A percentile compares a stretch with the other conserved stretches of the same genome.
Evolutionary conservation across 768 basidiomycete species (phyloP).

Genomic region (Tylopilus vinaceipallidus): DNA sequence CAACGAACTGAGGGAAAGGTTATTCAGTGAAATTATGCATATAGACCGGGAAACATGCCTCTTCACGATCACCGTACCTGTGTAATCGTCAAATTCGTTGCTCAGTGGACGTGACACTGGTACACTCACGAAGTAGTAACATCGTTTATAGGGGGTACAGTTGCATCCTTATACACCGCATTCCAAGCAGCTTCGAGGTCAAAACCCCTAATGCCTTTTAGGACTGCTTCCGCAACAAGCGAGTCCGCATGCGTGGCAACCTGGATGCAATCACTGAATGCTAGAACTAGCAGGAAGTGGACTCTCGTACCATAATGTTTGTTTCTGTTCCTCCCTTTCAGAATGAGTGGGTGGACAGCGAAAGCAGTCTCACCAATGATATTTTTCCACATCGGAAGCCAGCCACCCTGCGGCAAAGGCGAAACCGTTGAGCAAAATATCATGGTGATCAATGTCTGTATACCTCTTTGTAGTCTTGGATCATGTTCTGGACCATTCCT

Average conservation of each 20-base stretch:
- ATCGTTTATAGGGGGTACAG: slow-evolving; percentile 59
- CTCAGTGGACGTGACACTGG: neutral
- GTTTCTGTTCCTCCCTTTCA: slow-evolving; percentile 45
- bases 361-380: slow-evolving; percentile 49
- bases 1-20: slow-evolving; percentile 48
- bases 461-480: slow-evolving; percentile 73
- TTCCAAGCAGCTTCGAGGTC: slow-evolving; percentile 66
- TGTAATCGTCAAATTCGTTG: neutral
- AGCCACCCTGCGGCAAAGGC: slow-evolving; percentile 52
- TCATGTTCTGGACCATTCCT: slow-evolving; percentile 76
- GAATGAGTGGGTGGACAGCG: neutral
- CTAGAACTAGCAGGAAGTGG: neutral
- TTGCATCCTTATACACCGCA: slow-evolving; percentile 73
- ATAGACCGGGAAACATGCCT: slow-evolving; percentile 38
- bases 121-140: slow-evolving; percentile 44
- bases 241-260: slow-evolving; percentile 81
- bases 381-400: slow-evolving; percentile 93
- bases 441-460: neutral
- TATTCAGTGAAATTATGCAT: neutral
- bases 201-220: slow-evolving; percentile 64
- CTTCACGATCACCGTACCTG: slow-evolving; percentile 71
- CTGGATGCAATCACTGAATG: slow-evolving; percentile 29
- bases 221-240: slow-evolving; percentile 66
- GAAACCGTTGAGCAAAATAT: neutral
- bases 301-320: slow-evolving; percentile 66